phyloP scores from a whole-genome alignment of 805 yeast genomes.

The Kluyveromyces nonfermentans region DNA sequence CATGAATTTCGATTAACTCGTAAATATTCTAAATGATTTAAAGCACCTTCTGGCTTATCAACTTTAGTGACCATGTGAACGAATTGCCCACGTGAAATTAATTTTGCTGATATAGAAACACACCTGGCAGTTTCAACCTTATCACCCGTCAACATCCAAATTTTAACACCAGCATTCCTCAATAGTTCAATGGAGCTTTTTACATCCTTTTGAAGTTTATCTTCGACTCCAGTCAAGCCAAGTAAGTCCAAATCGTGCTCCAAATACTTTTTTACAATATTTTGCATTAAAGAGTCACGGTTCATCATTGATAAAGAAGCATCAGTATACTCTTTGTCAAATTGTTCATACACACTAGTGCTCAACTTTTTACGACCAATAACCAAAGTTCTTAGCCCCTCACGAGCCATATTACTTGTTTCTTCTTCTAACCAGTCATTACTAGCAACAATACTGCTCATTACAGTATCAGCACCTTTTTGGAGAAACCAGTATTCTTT shows the following conservation, averaged over 20 bases:
- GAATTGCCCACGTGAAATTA: conserved; percentile 88
- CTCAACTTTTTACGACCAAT: conserved; percentile 75
- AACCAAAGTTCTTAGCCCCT: conserved; percentile 91
- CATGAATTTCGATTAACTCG: conserved; percentile 48
- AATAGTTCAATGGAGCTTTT: conserved; percentile 85
- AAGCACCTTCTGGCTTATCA: conserved; percentile 49
- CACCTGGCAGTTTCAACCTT: conserved; percentile 97
- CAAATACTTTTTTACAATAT: conserved; percentile 54
- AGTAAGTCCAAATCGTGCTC: conserved; percentile 78
- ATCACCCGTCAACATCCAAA: conserved; percentile 99
- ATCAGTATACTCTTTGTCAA: conserved; percentile 51
- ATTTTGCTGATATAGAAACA: conserved; percentile 91
- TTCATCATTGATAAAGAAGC: conserved; percentile 74
- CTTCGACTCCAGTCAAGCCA: conserved; percentile 97
- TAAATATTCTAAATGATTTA: conserved; percentile 66
- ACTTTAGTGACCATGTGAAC: conserved; percentile 77
- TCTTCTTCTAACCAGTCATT: conserved; percentile 98
- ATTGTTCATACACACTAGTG: conserved; percentile 46
- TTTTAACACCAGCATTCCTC: conserved; percentile 92
- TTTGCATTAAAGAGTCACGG: conserved; percentile 68
- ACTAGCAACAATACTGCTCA: conserved; percentile 69
- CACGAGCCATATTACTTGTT: conserved; percentile 95
- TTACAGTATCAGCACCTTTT: conserved; percentile 96
- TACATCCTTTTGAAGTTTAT: conserved; percentile 83
- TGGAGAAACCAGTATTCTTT: conserved; percentile 77